Base-by-base conservation (phyloP, 2,329 filamentous ascomycete species). In the Arthrobotrys musiformis region DNA sequence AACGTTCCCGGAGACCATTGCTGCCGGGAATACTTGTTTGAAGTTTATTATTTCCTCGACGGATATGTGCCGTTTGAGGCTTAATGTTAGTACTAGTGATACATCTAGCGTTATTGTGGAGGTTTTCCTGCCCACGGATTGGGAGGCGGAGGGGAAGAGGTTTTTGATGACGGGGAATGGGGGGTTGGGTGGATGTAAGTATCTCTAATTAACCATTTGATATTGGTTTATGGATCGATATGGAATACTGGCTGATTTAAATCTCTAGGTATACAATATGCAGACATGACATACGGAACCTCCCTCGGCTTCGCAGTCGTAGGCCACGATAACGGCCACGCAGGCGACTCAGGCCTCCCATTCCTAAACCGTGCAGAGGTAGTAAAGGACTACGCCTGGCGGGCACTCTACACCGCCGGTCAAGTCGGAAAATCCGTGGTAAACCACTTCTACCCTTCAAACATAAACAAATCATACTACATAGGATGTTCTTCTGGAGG, bases 401-500 rank as follows among this genome's bases (percentile, higher is more conserved):
- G 78, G 54, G 68, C 67, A 15, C 26, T 73, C n/a, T 30, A 46
- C 33, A 62, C 4, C 22, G 73, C 61, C n/a, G 56, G 64, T n/a
- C 56, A 58, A 17, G 42, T 64, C 28, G 63, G 66, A 11, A 69
- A 70, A 30, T 48, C 15, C 7, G 73, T 40, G 1, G 44, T 74
- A 2, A 50, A 30, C n/a, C 17, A 44, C 30, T 79, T 78, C n/a
- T 79, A 79, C 37, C 30, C 26, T 0, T 30, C 8, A 1, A 37
- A 6, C 0, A 64, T 72, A 2, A 30, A 19, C 8, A 86, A 87
- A 73, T 84, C 84, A 19, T 86, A 86, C 81, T 87, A 85, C 78
- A 80, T 85, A 7, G 85, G 85, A 22, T 87, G 86, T 80, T 86
- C 85, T 0, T 84, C 84, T n/a, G 86, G 85, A 72, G 85, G 85